Base-by-base conservation (phyloP, 225 moss, liverwort and hornwort genomes). In the Bryoerythrophyllum caledonicum region DNA sequence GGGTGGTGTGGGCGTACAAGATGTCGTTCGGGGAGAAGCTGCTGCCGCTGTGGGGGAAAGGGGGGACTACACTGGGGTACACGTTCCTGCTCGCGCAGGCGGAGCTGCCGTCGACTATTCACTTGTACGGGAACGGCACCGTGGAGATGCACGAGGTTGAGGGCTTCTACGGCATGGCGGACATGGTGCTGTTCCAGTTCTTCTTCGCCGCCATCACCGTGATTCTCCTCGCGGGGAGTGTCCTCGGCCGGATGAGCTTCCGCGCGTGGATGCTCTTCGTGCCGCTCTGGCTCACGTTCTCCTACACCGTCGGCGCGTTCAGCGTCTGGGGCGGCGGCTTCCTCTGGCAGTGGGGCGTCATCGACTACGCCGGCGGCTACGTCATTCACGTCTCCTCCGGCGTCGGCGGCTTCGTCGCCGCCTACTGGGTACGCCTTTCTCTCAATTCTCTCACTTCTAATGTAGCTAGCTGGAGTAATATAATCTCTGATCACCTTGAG, bases 151-250 rank as follows among this genome's bases (percentile, higher is more conserved):
- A 57, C 16, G 65, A 66, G 53, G 60, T 58, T 23, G 35, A n/a
- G 43, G 81, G 20, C 19, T 79, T 19, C 6, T 87, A 79, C 38
- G 58, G 35, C 20, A 87, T 84, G 87, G 63, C 70, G 20, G 60
- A 79, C 63, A 54, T 87, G 74, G 87, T 87, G 37, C 77, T 84
- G 60, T 87, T 82, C 74, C 87, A 87, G 68, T 87, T 87, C 74
- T 84, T 80, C 79, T 87, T 87, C 82, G 87, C 87, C n/a, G 87
- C 87, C 9, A 87, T 87, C 67, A 87, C 87, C 0, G 43, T 87
- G 30, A 72, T 87, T 20, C 73, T 87, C 40, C 82, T 87, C 6
- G 87, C 84, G 12, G 87, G 87, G 10, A 79, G 84, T 0, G 38
- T 87, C 6, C 68, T 87, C 6, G 84, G 84, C 3, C 52, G 87